phyloP scores from a whole-genome alignment of 768 basidiomycete species.

The Leccinum truebloodii region DNA sequence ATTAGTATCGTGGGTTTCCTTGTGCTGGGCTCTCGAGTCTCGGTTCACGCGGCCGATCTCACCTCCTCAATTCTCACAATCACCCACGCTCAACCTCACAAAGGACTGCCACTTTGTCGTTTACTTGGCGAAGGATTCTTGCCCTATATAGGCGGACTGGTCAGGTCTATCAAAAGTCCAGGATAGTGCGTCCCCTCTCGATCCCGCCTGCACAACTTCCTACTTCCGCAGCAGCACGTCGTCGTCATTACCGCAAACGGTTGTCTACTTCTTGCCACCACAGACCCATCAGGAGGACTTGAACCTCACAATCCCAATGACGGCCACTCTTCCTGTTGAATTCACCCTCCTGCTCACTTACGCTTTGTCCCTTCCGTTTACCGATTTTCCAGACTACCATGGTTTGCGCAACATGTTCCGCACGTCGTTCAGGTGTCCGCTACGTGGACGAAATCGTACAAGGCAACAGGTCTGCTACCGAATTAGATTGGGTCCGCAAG shows the following conservation, averaged over 20 bases:
- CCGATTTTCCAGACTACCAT: conserved; percentile 87
- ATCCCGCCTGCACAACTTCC: conserved; percentile 6
- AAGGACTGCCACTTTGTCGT: no score
- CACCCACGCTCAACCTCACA: no score
- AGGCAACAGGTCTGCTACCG: conserved; percentile 21
- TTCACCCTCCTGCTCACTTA: conserved; percentile 80
- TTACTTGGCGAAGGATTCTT: no score
- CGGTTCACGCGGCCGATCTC: no score
- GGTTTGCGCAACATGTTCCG: conserved; percentile 76
- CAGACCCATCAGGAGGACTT: conserved; percentile 9
- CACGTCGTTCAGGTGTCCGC: conserved; percentile 50
- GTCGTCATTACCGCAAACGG: conserved; percentile 14
- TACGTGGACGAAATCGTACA: conserved; percentile 26
- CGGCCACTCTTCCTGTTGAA: conserved; percentile 75
- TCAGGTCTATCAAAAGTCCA: no score
- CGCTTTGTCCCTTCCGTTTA: conserved; percentile 79
- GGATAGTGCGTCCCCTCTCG: conserved; percentile 8
- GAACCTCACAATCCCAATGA: conserved; percentile 47
- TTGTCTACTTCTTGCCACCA: conserved; percentile 23
- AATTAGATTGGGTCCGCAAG: conserved; percentile 50
- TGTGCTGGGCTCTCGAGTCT: no score
- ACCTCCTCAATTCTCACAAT: no score
- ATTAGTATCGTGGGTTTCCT: no score
- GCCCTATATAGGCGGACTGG: no score
- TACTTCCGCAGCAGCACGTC: conserved; percentile 14